Base-by-base conservation (phyloP, 2,329 filamentous ascomycete genomes). In the Claviceps sp. region DNA sequence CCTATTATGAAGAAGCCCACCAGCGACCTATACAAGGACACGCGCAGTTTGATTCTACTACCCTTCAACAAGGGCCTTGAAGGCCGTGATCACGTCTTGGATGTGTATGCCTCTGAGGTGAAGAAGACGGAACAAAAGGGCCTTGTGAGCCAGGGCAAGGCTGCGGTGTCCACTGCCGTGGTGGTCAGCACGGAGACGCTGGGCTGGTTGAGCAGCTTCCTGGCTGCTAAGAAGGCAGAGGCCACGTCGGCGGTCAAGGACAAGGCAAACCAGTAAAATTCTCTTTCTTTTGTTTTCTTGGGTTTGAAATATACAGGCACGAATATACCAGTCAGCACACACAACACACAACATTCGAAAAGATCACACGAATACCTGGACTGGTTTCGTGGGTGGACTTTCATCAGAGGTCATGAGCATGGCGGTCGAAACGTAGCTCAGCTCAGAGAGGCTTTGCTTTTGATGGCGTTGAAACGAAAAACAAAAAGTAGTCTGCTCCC, bases 1-100 rank as follows among this genome's bases (percentile, higher is more conserved):
- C 86, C 86, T 50, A 74, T 78, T 54, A 76, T 91, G 66, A 87
- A 84, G 73, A 84, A 88, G 70, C 81, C 86, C 49, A 86, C 85
- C 26, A 73, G 77, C 57, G 83, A 87, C 65, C 74, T 90, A 50
- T 80, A 80, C 67, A 73, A 73, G 53, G 78, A 82, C 16, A 77
- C 85, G 60, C 77, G 80, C 64, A 74, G 73, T 60, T 68, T 82
- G 42, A 74, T 83, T 52, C 73, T 78, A 56, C 72, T 80, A 55
- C 86, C 86, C 7, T 68, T 82, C 59, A 78, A 78, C 61, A 76
- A 84, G 60, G 78, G 76, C 22, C 60, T 72, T 17, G 77, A 82
- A 66, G 76, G 78, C 58, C 80, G 77, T 65, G 78, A 83, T 52
- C 80, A 83, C 58, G 72, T 84, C 54, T 62, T 78, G 51, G 66